phyloP scores from a whole-genome alignment of 2,329 filamentous ascomycete species.

The Apiospora phragmitis region DNA sequence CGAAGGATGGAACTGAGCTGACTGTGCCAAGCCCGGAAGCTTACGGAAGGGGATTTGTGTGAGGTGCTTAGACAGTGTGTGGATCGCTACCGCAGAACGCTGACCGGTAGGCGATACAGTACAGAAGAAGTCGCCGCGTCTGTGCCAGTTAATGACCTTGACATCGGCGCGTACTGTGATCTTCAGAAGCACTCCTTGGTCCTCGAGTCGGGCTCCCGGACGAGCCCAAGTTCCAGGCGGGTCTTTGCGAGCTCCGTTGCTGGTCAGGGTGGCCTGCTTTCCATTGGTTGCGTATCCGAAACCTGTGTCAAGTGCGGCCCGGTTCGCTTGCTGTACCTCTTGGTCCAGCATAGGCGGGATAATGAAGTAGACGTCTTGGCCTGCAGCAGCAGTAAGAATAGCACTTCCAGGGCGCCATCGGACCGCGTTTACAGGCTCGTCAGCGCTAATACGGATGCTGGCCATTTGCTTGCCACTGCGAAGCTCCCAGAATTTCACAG shows the following conservation, averaged over 20 bases:
- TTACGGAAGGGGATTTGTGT: slow-evolving; percentile 92
- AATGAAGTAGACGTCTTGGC: slow-evolving; percentile 83
- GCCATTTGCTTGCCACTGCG: slow-evolving; percentile 85
- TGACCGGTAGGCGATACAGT: slow-evolving; percentile 83
- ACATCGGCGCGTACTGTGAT: slow-evolving; percentile 77
- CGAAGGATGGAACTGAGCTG: slow-evolving; percentile 91
- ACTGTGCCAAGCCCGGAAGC: slow-evolving; percentile 74
- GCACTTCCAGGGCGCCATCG: slow-evolving; percentile 87
- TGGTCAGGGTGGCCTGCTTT: slow-evolving; percentile 52
- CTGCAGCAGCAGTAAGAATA: slow-evolving; percentile 80
- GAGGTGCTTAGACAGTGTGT: slow-evolving; percentile 91
- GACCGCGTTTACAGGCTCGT: slow-evolving; percentile 81
- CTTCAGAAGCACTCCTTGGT: slow-evolving; percentile 77
- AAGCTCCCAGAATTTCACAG: slow-evolving; percentile 86
- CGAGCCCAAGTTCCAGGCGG: slow-evolving; percentile 81
- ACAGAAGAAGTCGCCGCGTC: slow-evolving; percentile 90
- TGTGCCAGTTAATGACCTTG: slow-evolving; percentile 92
- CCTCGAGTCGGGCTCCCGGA: slow-evolving; percentile 71
- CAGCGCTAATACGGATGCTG: slow-evolving; percentile 70
- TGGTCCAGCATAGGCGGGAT: slow-evolving; percentile 73
- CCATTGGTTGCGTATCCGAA: slow-evolving; percentile 86
- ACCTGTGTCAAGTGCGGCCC: slow-evolving; percentile 80
- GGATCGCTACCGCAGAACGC: slow-evolving; percentile 82
- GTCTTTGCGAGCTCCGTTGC: slow-evolving; percentile 66
- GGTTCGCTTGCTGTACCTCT: slow-evolving; percentile 71